Conservation (phyloP, 768 basidiomycete species). For the Lactifluus hygrophoroides region DNA sequence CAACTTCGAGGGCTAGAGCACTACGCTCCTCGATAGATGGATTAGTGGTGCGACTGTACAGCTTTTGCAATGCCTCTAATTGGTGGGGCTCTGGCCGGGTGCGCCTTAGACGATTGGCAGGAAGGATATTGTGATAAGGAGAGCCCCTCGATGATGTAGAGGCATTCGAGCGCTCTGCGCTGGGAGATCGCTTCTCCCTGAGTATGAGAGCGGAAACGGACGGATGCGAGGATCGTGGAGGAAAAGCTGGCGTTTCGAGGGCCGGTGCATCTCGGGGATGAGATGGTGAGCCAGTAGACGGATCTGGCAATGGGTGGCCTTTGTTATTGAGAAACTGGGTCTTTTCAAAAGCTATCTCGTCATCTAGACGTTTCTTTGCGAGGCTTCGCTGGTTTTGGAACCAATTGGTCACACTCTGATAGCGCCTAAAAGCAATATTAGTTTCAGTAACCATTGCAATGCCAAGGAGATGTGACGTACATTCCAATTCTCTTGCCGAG, state of each 20-base stretch:
- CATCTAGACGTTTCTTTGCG: constrained; percentile 62
- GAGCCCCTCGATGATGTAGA: constrained; percentile 33
- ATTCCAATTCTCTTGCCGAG: constrained; percentile 67
- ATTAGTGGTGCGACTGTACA: constrained; percentile 58
- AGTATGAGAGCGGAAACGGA: constrained; percentile 30
- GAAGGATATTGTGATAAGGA: constrained; percentile 36
- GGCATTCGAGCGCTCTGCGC: constrained; percentile 25
- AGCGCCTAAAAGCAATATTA: constrained; percentile 42
- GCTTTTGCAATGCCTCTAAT: constrained; percentile 62
- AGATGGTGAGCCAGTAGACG: constrained; percentile 19
- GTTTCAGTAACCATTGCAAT: not conserved
- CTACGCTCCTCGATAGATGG: constrained; percentile 77
- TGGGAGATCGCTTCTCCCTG: constrained; percentile 29
- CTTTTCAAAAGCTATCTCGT: constrained; percentile 34
- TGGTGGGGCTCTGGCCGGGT: constrained; percentile 75
- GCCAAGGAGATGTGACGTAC: constrained; percentile 36
- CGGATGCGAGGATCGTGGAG: constrained; percentile 34
- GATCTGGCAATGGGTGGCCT: constrained; percentile 16
- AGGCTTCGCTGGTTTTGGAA: constrained; percentile 81
- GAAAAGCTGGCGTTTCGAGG: constrained; percentile 25
- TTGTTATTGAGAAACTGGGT: constrained; percentile 25
- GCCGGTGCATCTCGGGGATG: constrained; percentile 28
- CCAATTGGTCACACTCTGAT: constrained; percentile 79
- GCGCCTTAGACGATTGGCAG: constrained; percentile 50
- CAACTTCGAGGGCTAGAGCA: constrained; percentile 64